Evolutionary conservation across 257 asterid genomes (phyloP).

Genomic region (Leonotis leonurus): DNA sequence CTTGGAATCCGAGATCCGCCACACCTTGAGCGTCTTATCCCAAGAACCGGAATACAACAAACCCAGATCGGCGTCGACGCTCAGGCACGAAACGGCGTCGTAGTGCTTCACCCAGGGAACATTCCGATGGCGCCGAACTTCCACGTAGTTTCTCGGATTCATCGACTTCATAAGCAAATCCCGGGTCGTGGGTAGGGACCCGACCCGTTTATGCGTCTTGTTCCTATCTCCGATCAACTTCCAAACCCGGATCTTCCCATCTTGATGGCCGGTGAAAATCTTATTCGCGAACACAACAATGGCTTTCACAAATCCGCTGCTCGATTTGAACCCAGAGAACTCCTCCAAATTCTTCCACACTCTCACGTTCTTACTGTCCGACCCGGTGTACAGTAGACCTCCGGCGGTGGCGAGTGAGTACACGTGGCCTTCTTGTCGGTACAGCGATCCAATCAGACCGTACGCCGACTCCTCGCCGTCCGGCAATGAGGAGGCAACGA

Average conservation of each 20-base stretch:
- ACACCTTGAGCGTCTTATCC: conserved; percentile 85
- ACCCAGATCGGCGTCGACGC: conserved; percentile 44
- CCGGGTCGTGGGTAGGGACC: conserved; percentile 62
- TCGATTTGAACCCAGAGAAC: conserved; percentile 63
- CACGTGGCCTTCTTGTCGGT: conserved; percentile 65
- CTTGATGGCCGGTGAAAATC: conserved; percentile 83
- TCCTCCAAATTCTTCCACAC: conserved; percentile 76
- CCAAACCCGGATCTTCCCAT: conserved; percentile 86
- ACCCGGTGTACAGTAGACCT: conserved; percentile 65
- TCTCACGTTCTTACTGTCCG: conserved; percentile 70
- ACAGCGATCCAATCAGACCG: conserved; percentile 55
- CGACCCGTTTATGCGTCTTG: conserved; percentile 44
- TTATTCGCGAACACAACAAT: conserved; percentile 44
- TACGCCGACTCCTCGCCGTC: background rate
- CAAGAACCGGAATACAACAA: conserved; percentile 80
- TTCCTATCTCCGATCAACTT: conserved; percentile 27
- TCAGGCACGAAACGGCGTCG: conserved; percentile 77
- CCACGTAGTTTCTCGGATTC: conserved; percentile 65
- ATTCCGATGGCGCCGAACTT: conserved; percentile 41
- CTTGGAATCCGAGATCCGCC: conserved; percentile 72
- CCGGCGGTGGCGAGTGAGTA: conserved; percentile 64
- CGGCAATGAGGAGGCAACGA: conserved; percentile 11
- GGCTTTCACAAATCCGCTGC: conserved; percentile 79
- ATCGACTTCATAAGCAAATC: conserved; percentile 52
- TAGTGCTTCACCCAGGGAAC: conserved; percentile 80